These are phyloP conservation scores for Pyricularia sp. DNA, from an alignment of 2,329 filamentous ascomycete species.

Conservation along the genomic window DNA sequence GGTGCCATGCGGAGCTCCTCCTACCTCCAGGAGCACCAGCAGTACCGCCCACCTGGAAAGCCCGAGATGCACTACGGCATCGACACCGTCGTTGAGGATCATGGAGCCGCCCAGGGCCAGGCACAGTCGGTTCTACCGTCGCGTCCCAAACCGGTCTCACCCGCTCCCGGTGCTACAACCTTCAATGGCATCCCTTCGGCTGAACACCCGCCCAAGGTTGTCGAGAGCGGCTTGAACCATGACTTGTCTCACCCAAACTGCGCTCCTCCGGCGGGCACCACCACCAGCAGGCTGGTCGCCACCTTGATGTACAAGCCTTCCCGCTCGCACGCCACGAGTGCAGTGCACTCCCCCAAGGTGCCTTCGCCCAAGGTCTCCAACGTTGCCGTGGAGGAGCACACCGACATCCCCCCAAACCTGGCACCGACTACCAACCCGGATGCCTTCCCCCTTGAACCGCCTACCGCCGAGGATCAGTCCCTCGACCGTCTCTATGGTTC, in stretches of 20 bases:
- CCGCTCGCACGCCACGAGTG: slow-evolving; percentile 17
- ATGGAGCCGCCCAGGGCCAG: not conserved
- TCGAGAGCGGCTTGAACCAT: slow-evolving; percentile 50
- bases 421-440: slow-evolving; percentile 45
- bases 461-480: slow-evolving; percentile 41
- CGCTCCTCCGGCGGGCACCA: slow-evolving; percentile 33
- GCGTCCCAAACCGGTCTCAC: slow-evolving; percentile 11
- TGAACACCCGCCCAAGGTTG: slow-evolving; percentile 43
- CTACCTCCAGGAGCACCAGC: slow-evolving; percentile 49
- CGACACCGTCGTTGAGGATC: slow-evolving; percentile 49
- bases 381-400: slow-evolving; percentile 11
- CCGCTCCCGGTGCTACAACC: slow-evolving; percentile 6
- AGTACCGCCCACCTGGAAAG: slow-evolving; percentile 43
- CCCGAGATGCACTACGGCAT: slow-evolving; percentile 47
- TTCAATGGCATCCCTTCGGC: slow-evolving; percentile 50
- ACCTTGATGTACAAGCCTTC: slow-evolving; percentile 48
- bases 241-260: slow-evolving; percentile 52
- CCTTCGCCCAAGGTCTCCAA: slow-evolving; percentile 11
- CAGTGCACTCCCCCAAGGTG: slow-evolving; percentile 21
- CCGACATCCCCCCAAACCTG: slow-evolving; percentile 38
- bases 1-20: slow-evolving; percentile 45
- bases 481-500: slow-evolving; percentile 54
- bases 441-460: slow-evolving; percentile 47
- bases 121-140: slow-evolving; percentile 24
- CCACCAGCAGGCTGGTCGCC: slow-evolving; percentile 38